Conservation (phyloP, 2,329 filamentous ascomycete genomes). For the Mycosphaerella sp. region DNA sequence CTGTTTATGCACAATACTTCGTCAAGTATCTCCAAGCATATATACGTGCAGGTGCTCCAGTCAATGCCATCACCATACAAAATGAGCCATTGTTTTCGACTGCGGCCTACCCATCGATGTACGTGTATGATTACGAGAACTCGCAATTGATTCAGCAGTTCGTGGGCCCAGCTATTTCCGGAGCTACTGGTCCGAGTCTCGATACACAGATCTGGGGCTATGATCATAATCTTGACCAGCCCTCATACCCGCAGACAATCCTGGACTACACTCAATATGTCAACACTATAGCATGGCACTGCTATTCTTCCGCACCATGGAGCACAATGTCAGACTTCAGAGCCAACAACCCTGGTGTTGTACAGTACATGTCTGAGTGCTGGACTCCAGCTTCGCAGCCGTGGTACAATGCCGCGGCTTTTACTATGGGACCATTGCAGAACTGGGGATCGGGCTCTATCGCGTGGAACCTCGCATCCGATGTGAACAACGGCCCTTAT, state of each 20-base stretch:
- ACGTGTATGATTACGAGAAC: slow-evolving; percentile 18
- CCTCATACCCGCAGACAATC: slow-evolving; percentile 17
- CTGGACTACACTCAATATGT: slow-evolving; percentile 16
- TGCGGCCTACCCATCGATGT: slow-evolving; percentile 18
- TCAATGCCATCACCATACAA: slow-evolving; percentile 21
- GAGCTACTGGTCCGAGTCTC: slow-evolving; percentile 6
- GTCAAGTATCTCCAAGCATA: slow-evolving; percentile 24
- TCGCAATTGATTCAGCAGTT: slow-evolving; percentile 16
- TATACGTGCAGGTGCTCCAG: slow-evolving; percentile 11
- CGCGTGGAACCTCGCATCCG: slow-evolving; percentile 19
- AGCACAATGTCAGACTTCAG: slow-evolving; percentile 18
- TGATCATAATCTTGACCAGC: slow-evolving; percentile 21
- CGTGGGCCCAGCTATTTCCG: slow-evolving; percentile 16
- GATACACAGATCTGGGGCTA: slow-evolving; percentile 20
- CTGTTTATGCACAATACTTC: slow-evolving; percentile 20
- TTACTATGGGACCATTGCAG: slow-evolving; percentile 21
- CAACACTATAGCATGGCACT: slow-evolving; percentile 22
- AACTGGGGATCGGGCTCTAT: slow-evolving; percentile 22
- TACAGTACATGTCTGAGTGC: slow-evolving; percentile 24
- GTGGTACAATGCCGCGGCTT: slow-evolving; percentile 19
- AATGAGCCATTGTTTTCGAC: slow-evolving; percentile 18
- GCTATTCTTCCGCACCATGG: slow-evolving; percentile 18
- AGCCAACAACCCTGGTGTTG: slow-evolving; percentile 13
- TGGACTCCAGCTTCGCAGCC: slow-evolving; percentile 17
- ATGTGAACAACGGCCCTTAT: slow-evolving; percentile 17